phyloP scores from a whole-genome alignment of 2,329 filamentous ascomycete genomes.

The Periconia sp. region DNA sequence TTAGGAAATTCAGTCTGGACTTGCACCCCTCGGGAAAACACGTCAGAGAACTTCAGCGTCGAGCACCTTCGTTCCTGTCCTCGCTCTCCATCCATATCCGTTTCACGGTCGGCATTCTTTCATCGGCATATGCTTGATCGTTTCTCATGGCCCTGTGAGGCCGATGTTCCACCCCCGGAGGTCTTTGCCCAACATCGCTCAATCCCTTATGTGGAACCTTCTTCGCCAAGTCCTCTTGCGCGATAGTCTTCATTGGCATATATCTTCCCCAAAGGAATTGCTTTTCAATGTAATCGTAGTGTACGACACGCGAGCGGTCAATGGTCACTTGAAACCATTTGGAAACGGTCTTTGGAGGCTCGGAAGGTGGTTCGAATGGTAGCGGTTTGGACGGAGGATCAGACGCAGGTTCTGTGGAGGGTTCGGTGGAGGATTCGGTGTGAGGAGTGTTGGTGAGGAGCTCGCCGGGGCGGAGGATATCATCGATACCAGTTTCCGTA shows the following conservation, averaged over 20 bases:
- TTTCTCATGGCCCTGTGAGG: constrained; percentile 30
- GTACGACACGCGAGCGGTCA: constrained; percentile 41
- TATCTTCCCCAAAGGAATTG: constrained; percentile 39
- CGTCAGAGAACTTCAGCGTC: background rate
- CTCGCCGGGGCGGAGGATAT: constrained; percentile 32
- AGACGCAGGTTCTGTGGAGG: background rate
- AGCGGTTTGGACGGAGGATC: constrained; percentile 8
- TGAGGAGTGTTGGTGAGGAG: constrained; percentile 3
- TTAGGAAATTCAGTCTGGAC: too few species aligned
- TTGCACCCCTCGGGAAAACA: too few species aligned
- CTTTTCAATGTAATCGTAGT: constrained; percentile 46
- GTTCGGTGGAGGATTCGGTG: background rate
- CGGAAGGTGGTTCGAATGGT: constrained; percentile 21
- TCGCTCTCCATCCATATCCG: constrained; percentile 30
- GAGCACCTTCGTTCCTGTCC: background rate
- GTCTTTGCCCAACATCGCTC: constrained; percentile 43
- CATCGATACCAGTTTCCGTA: constrained; percentile 23
- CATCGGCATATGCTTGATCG: constrained; percentile 24
- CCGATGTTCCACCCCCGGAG: constrained; percentile 36
- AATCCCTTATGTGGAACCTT: constrained; percentile 45
- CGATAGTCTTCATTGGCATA: constrained; percentile 31
- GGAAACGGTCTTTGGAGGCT: constrained; percentile 18
- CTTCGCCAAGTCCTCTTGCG: constrained; percentile 42
- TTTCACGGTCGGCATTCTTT: constrained; percentile 34
- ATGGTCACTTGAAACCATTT: constrained; percentile 47